Evolutionary conservation across 2,329 filamentous ascomycete genomes (phyloP).

Genomic region (Alternaria atra): DNA sequence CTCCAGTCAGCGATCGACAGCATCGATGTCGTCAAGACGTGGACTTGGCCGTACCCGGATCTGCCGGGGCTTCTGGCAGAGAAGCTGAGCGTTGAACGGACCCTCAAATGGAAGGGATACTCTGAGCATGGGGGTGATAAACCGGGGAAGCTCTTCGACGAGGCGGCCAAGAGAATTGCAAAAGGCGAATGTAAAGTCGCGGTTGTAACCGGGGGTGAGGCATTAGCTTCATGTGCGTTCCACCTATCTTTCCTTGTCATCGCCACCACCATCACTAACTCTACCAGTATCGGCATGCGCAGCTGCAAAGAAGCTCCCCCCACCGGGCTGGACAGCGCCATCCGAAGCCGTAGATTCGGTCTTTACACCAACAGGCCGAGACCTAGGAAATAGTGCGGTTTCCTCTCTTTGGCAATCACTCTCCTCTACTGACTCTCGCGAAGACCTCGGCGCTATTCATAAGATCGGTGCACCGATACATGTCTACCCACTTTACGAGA

Average conservation of each 20-base stretch:
- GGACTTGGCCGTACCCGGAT: constrained; percentile 73
- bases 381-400: constrained; percentile 54
- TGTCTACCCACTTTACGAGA: constrained; percentile 73
- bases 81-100: constrained; percentile 58
- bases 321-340: constrained; percentile 66
- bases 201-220: constrained; percentile 70
- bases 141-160: constrained; percentile 69
- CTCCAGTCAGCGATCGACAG: constrained; percentile 64
- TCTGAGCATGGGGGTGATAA: constrained; percentile 71
- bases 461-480: constrained; percentile 71
- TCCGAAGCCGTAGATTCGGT: constrained; percentile 58
- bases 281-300: constrained; percentile 60
- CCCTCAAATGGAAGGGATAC: constrained; percentile 58
- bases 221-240: constrained; percentile 65
- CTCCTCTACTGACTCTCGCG: constrained; percentile 21
- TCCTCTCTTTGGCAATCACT: constrained; percentile 24
- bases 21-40: constrained; percentile 68
- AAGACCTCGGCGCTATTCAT: constrained; percentile 66
- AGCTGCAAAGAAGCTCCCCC: constrained; percentile 62
- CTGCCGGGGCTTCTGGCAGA: constrained; percentile 64
- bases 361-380: constrained; percentile 61
- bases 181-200: constrained; percentile 64
- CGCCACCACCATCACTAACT: constrained; percentile 8
- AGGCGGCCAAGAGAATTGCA: constrained; percentile 67
- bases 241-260: background rate